phyloP scores from a whole-genome alignment of 768 basidiomycete genomes.

The Trametes elegans region DNA sequence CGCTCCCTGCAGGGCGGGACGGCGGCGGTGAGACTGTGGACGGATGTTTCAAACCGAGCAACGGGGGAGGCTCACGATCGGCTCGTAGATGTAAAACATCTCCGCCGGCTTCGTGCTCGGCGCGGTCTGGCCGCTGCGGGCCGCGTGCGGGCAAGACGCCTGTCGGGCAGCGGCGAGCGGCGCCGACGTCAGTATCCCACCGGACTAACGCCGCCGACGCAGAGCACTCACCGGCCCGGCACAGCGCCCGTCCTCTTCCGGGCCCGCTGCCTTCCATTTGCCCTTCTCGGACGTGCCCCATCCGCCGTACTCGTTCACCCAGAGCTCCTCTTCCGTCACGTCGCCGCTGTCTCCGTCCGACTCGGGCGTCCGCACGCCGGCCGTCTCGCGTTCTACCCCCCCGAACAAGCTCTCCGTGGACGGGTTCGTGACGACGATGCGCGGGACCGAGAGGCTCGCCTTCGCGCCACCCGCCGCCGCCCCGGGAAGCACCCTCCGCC shows the following conservation, averaged over 20 bases:
- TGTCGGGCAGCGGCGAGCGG: background rate
- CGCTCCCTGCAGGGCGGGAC: constrained; percentile 10
- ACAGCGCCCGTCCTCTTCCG: background rate
- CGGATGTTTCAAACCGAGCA: background rate
- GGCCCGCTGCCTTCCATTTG: constrained; percentile 19
- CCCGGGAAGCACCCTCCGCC: background rate
- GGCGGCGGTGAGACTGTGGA: background rate
- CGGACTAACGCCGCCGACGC: background rate
- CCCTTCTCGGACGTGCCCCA: constrained; percentile 22
- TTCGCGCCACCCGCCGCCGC: background rate
- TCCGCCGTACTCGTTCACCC: constrained; percentile 15
- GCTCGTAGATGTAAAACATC: constrained; percentile 19
- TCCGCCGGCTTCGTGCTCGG: background rate
- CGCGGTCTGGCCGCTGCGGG: background rate
- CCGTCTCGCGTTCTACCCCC: background rate
- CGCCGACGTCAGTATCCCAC: background rate
- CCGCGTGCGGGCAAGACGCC: background rate
- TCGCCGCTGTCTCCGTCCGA: constrained; percentile 1
- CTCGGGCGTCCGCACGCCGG: background rate
- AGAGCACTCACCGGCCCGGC: constrained; percentile 3
- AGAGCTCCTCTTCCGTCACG: constrained; percentile 11
- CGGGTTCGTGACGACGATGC: constrained; percentile 12
- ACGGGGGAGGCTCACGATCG: constrained; percentile 12
- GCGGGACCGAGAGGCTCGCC: constrained; percentile 7
- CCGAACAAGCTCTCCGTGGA: constrained; percentile 6